These are phyloP conservation scores for Penicillium salamii DNA, from an alignment of 495 filamentous ascomycete species.

Conservation along the genomic window DNA sequence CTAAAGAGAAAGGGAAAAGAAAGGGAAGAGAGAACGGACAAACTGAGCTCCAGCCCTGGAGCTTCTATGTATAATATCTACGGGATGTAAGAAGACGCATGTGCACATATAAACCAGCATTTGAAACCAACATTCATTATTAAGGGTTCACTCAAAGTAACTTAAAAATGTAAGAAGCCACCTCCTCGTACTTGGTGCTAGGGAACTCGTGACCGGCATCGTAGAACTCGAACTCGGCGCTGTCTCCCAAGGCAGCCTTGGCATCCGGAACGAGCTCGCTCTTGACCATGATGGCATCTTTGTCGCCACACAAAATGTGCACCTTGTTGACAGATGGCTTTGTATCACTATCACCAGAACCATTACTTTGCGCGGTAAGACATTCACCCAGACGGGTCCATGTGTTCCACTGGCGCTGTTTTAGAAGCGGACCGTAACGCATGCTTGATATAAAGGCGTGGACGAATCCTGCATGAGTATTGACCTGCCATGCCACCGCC, in stretches of 20 bases:
- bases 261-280: conserved; percentile 58
- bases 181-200: conserved; percentile 50
- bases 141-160: conserved; percentile 23
- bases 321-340: conserved; percentile 49
- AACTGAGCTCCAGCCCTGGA: not conserved
- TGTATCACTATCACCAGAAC: conserved; percentile 13
- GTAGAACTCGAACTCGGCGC: conserved; percentile 45
- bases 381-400: conserved; percentile 57
- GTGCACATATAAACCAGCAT: not conserved
- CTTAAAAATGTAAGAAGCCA: conserved; percentile 44
- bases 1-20: conserved; percentile 9
- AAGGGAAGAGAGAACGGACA: conserved; percentile 11
- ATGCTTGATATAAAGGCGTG: conserved; percentile 58
- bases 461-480: conserved; percentile 53
- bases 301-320: conserved; percentile 51
- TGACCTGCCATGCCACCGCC: conserved; percentile 55
- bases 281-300: conserved; percentile 52
- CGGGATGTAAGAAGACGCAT: conserved; percentile 1
- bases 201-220: conserved; percentile 59
- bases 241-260: conserved; percentile 45
- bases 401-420: conserved; percentile 42
- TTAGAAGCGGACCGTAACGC: conserved; percentile 52
- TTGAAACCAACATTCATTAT: not conserved
- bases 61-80: conserved; percentile 27
- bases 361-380: conserved; percentile 42